These are phyloP conservation scores for Solanum gracilifrons DNA, from an alignment of 257 asterid species.

Conservation along the genomic window DNA sequence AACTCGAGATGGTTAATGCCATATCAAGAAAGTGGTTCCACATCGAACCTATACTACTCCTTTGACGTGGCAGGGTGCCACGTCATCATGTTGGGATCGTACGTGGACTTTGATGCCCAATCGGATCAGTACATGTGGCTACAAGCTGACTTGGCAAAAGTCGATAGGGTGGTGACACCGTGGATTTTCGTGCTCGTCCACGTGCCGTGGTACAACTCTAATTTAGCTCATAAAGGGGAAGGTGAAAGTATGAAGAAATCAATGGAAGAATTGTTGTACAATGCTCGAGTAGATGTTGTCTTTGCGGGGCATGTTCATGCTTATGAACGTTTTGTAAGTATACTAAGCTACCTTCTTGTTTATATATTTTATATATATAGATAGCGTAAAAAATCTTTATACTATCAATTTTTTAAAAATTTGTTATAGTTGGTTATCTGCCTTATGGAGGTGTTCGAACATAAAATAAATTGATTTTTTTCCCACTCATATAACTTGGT, in stretches of 20 bases:
- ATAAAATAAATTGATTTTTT: not conserved
- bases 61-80: slow-evolving; percentile 59
- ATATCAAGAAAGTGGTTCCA: slow-evolving; percentile 43
- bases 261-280: slow-evolving; percentile 48
- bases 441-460: not conserved
- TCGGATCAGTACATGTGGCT: slow-evolving; percentile 74
- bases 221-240: slow-evolving; percentile 65
- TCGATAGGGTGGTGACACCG: slow-evolving; percentile 48
- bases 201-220: slow-evolving; percentile 85
- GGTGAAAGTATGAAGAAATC: slow-evolving; percentile 70
- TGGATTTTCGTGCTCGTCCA: slow-evolving; percentile 61
- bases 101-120: slow-evolving; percentile 40
- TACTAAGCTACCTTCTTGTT: not conserved
- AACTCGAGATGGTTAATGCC: slow-evolving; percentile 80
- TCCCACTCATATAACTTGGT: not conserved
- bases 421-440: not conserved
- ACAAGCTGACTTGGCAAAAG: slow-evolving; percentile 30
- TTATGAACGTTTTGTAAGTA: slow-evolving; percentile 76
- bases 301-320: slow-evolving; percentile 87
- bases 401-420: not conserved
- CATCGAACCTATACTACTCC: slow-evolving; percentile 60
- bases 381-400: not conserved
- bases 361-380: not conserved
- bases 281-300: slow-evolving; percentile 48
- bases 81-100: slow-evolving; percentile 69